Percentiles rank a stretch among this genome's conserved stretches.
phyloP scores from a whole-genome alignment of 2,329 filamentous ascomycete species.

The Thielaviopsis musarum region DNA sequence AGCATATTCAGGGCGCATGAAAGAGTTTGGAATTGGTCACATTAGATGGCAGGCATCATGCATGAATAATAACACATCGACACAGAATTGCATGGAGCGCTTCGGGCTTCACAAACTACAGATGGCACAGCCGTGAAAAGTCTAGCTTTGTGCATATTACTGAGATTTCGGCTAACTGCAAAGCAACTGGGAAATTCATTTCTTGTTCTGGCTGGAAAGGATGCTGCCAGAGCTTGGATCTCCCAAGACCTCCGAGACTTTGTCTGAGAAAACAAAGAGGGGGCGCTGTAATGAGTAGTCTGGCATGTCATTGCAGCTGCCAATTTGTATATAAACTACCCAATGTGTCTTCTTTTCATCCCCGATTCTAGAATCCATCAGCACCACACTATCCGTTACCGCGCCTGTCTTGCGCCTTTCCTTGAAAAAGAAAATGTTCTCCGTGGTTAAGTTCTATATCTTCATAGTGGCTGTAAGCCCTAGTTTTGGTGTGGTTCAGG shows the following conservation, averaged over 20 bases:
- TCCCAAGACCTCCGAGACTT: not conserved
- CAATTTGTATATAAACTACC: not conserved
- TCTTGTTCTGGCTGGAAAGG: not conserved
- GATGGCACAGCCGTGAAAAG: not conserved
- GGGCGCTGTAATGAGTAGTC: too few relatives aligned
- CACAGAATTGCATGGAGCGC: not conserved
- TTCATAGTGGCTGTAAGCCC: not conserved
- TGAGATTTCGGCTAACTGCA: not conserved
- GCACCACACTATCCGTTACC: not conserved
- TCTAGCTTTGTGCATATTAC: not conserved
- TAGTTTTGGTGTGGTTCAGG: not conserved
- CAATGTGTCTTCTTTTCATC: not conserved
- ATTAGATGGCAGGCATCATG: not conserved
- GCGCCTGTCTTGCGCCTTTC: not conserved
- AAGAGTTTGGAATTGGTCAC: too few relatives aligned
- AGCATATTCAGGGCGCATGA: too few relatives aligned
- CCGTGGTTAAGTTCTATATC: not conserved
- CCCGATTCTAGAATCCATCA: not conserved
- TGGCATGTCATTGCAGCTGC: not conserved
- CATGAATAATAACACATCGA: not conserved
- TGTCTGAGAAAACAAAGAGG: not conserved
- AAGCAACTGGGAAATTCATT: not conserved
- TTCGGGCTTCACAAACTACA: not conserved
- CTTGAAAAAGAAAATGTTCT: not conserved
- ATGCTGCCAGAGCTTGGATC: not conserved